Conservation (phyloP, 768 basidiomycete species). For the Xerocomellus amylosporus region DNA sequence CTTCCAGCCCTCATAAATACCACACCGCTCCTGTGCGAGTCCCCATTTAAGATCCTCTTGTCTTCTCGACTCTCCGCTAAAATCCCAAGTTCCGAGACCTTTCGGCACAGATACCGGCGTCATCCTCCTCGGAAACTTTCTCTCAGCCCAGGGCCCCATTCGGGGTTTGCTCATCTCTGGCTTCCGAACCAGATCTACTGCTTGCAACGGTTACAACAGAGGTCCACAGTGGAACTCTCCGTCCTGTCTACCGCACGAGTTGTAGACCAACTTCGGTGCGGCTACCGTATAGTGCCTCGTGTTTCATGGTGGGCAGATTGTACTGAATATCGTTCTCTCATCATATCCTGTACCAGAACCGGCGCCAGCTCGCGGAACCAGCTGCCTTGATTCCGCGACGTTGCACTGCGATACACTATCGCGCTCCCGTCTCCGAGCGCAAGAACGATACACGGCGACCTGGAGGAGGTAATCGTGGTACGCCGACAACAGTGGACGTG, state of each 20-base stretch:
- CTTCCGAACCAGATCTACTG: neutral
- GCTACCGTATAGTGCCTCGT: neutral
- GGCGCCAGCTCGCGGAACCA: neutral
- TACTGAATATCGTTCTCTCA: neutral
- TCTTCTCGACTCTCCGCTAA: neutral
- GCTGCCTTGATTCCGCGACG: neutral
- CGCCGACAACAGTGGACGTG: neutral
- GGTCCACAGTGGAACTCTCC: neutral
- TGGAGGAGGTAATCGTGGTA: neutral
- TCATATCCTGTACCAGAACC: neutral
- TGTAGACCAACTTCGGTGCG: neutral
- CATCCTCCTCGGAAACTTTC: no score
- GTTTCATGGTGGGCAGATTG: neutral
- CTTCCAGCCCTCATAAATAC: no score
- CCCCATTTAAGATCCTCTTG: no score
- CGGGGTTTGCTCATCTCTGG: neutral
- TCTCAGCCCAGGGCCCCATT: no score
- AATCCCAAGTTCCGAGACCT: neutral
- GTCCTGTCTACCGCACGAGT: neutral
- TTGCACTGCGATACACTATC: neutral
- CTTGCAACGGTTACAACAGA: neutral
- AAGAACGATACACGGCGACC: neutral
- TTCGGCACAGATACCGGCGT: neutral
- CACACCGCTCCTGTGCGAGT: no score
- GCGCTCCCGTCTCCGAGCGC: neutral